Conservation (phyloP, 2,329 filamentous ascomycete genomes). For the Epichloe gansuensis region DNA sequence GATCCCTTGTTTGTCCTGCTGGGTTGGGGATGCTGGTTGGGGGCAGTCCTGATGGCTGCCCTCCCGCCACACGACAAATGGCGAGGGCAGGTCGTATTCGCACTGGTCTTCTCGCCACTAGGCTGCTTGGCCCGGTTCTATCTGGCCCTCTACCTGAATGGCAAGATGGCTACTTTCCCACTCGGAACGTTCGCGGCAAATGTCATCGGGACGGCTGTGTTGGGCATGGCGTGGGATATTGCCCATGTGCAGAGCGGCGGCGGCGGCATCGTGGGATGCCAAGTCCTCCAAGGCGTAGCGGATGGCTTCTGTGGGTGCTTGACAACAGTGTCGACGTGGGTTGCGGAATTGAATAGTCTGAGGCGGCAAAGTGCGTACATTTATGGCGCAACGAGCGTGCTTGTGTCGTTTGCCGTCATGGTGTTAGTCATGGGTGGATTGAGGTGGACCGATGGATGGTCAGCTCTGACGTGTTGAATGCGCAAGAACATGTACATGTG, state of each 20-base stretch:
- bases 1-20: conserved; percentile 54
- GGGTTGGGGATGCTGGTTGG: conserved; percentile 66
- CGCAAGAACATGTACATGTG: background rate
- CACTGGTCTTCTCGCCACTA: conserved; percentile 69
- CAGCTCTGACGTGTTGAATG: conserved; percentile 23
- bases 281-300: conserved; percentile 53
- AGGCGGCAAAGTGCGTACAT: conserved; percentile 47
- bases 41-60: conserved; percentile 57
- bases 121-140: conserved; percentile 71
- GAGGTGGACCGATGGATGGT: conserved; percentile 53
- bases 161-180: conserved; percentile 54
- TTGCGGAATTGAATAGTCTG: conserved; percentile 44
- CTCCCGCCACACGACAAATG: conserved; percentile 62
- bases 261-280: conserved; percentile 45
- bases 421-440: conserved; percentile 65
- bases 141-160: conserved; percentile 58
- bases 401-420: conserved; percentile 44
- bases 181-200: conserved; percentile 81
- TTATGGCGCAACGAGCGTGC: conserved; percentile 53
- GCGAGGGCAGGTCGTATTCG: conserved; percentile 65
- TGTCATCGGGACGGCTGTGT: conserved; percentile 58
- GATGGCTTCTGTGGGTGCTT: conserved; percentile 57
- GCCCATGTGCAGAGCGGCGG: conserved; percentile 52
- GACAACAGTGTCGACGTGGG: conserved; percentile 58
- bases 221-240: conserved; percentile 69